Base-by-base conservation (phyloP, 148 eudicot genomes). In the Rheum nobile region DNA sequence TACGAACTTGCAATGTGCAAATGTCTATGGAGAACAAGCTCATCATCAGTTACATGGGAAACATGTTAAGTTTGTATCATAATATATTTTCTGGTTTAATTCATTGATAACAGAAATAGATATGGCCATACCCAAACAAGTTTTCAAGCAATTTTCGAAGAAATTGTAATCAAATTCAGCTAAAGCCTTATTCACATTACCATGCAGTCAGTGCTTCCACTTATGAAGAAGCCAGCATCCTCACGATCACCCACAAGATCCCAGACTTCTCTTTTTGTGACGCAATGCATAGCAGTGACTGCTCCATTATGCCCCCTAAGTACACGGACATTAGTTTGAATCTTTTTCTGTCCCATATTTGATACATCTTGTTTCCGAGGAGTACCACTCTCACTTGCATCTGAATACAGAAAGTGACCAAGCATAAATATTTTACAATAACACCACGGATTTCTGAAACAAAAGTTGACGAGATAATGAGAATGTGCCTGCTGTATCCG, bases 191-290 rank as follows among this genome's bases (percentile, higher is more conserved):
- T 70, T n/a, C 32, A 41, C 5, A 39, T 70, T 86, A 94, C 99
- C 81, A 84, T 80, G 86, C 97, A 92, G 79, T 95, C 99, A 42
- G 99, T 90, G 82, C 99, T 95, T 83, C 99, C 99, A 86, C 99
- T 95, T 31, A 95, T 90, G 69, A 91, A 90, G 82, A 91, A 95
- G 50, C 99, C 99, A 43, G 99, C 97, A 92, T 95, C 99, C 80
- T 95, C 99, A 80, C 99, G 96, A 82, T 95, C 99, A 79, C 99
- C 99, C 67, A 92, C 90, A 75, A 95, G 84, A 85, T 95, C 99
- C 96, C 99, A 95, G 39, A 95, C 99, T 89, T 95, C 98, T 89
- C 94, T 92, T 84, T 85, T 86, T 70, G 97, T 88, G 50, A 95
- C 99, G 83, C 96, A 92, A 83, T 95, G 99, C 77, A 95, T 75